Conservation (phyloP, 768 basidiomycete genomes). For the Podaxis rugospora region DNA sequence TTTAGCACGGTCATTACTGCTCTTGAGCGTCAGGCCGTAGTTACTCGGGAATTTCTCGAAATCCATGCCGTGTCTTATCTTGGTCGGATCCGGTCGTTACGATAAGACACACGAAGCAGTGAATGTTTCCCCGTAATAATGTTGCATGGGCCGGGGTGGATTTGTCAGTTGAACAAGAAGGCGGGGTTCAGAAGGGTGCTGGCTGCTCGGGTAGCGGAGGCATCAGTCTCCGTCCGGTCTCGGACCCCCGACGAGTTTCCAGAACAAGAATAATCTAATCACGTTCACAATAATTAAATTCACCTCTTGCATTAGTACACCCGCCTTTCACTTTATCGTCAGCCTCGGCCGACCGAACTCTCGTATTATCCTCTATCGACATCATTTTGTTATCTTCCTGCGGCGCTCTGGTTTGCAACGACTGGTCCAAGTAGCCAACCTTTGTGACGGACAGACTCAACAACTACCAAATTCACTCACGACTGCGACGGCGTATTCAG, state of each 20-base stretch:
- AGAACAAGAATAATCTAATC: background rate
- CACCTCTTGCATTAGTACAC: too few species aligned
- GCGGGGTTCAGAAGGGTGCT: too few species aligned
- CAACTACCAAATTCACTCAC: background rate
- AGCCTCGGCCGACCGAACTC: background rate
- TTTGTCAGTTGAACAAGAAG: too few species aligned
- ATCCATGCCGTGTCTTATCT: background rate
- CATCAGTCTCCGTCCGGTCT: too few species aligned
- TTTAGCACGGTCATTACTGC: background rate
- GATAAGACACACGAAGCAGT: too few species aligned
- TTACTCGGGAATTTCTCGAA: conserved; percentile 2
- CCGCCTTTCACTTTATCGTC: background rate
- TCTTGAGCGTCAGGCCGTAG: background rate
- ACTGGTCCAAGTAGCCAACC: background rate
- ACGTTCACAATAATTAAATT: background rate
- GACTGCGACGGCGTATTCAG: background rate
- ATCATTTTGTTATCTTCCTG: background rate
- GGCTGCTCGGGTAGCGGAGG: too few species aligned
- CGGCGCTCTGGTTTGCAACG: background rate
- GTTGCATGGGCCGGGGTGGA: too few species aligned
- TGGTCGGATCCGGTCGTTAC: background rate
- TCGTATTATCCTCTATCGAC: background rate
- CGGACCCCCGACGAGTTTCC: background rate
- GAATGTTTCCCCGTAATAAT: too few species aligned
- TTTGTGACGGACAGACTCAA: background rate